phyloP scores from a whole-genome alignment of 371 early-diverging fungal genomes.

The Cokeromyces recurvatus region DNA sequence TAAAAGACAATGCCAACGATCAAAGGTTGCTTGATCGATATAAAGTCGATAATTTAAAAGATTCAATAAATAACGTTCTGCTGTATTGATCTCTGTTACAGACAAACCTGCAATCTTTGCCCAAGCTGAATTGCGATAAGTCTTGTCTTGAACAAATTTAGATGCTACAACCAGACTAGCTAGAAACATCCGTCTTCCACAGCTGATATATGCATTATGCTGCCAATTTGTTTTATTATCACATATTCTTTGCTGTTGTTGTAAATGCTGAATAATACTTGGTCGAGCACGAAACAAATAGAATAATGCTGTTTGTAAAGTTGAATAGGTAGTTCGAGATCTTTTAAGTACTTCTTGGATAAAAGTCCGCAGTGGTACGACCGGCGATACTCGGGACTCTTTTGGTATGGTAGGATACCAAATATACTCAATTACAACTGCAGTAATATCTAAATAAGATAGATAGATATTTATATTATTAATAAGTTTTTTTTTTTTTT shows the following conservation, averaged over 20 bases:
- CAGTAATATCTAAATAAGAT: constrained; percentile 43
- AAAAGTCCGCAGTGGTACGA: constrained; percentile 65
- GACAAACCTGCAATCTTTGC: constrained; percentile 75
- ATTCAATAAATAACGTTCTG: constrained; percentile 69
- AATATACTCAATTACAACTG: constrained; percentile 57
- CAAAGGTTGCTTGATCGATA: constrained; percentile 57
- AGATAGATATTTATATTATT: neutral
- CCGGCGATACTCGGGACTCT: constrained; percentile 34
- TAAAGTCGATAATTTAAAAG: constrained; percentile 72
- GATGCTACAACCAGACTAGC: constrained; percentile 74
- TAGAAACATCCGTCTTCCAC: constrained; percentile 78
- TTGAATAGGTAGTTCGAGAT: constrained; percentile 75
- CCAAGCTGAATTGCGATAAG: constrained; percentile 80
- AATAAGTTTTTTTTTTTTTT: too few relatives aligned
- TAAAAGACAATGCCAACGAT: constrained; percentile 38
- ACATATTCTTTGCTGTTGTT: constrained; percentile 4
- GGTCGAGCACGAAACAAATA: constrained; percentile 59
- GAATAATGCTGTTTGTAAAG: constrained; percentile 70
- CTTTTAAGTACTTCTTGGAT: constrained; percentile 75
- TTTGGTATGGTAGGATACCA: constrained; percentile 35
- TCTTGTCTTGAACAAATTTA: constrained; percentile 75
- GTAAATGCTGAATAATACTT: constrained; percentile 22
- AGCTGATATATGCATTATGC: constrained; percentile 40
- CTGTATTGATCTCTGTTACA: constrained; percentile 65
- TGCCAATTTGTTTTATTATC: constrained; percentile 6